These are phyloP conservation scores for Botrytis medusae DNA, from an alignment of 2,329 filamentous ascomycete species.

Conservation along the genomic window DNA sequence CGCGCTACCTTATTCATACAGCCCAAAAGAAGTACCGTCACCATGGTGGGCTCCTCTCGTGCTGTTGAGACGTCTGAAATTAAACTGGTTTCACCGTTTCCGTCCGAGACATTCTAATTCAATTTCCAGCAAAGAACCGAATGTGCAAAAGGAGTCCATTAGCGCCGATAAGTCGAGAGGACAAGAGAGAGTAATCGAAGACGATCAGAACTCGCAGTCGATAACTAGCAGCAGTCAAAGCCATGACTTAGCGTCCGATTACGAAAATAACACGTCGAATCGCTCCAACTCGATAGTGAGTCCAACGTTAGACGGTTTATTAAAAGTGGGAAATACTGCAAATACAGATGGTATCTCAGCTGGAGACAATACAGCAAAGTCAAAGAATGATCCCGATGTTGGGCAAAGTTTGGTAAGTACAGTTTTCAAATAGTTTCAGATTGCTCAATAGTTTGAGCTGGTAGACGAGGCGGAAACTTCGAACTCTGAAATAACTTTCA, in stretches of 20 bases:
- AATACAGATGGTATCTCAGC: neutral
- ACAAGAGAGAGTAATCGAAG: too few species aligned
- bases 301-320: neutral
- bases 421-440: neutral
- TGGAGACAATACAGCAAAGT: neutral
- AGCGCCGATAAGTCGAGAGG: too few species aligned
- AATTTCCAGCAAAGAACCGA: neutral
- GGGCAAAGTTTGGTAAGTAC: neutral
- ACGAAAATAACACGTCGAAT: neutral
- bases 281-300: neutral
- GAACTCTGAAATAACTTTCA: neutral
- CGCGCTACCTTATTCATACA: neutral
- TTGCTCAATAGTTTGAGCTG: neutral
- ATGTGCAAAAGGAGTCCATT: neutral
- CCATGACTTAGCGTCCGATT: too few species aligned
- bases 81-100: neutral
- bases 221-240: neutral
- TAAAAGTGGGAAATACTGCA: neutral
- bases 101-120: neutral
- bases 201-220: neutral
- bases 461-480: neutral
- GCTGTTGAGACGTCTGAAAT: neutral
- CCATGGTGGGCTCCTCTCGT: neutral
- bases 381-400: accelerated
- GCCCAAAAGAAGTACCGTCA: neutral